Conservation (phyloP, 345 rosid species). For the Eucalyptus guilfoylei region DNA sequence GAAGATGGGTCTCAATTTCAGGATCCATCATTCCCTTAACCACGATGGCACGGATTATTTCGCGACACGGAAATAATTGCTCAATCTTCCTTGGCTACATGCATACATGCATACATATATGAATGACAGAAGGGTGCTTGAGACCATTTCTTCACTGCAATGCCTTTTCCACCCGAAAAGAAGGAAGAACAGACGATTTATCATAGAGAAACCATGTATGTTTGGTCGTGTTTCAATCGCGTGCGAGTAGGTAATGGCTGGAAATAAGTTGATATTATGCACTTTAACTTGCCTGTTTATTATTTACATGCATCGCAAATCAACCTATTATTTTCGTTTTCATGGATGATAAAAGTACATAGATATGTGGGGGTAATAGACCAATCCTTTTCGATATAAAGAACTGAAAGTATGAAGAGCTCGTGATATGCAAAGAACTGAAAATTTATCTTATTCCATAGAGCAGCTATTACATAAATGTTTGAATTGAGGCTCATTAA, state of each 20-base stretch:
- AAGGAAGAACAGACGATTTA: not conserved
- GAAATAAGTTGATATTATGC: too few relatives aligned
- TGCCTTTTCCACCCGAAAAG: not conserved
- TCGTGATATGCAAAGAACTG: not conserved
- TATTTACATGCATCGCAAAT: not conserved
- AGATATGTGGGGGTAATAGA: not conserved
- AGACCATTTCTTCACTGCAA: too few relatives aligned
- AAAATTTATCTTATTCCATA: not conserved
- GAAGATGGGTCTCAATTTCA: too few relatives aligned
- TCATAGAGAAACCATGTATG: not conserved
- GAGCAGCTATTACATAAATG: not conserved
- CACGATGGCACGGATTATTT: too few relatives aligned
- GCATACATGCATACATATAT: not conserved
- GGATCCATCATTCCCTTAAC: too few relatives aligned
- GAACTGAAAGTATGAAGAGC: not conserved
- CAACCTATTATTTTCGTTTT: not conserved
- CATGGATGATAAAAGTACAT: not conserved
- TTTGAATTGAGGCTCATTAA: not conserved
- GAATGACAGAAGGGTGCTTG: too few relatives aligned
- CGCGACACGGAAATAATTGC: not conserved
- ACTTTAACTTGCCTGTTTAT: too few relatives aligned
- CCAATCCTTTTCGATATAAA: not conserved
- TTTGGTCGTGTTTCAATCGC: not conserved
- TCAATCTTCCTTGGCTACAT: not conserved
- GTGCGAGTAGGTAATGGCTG: too few relatives aligned